Evolutionary conservation across 768 basidiomycete genomes (phyloP).

Genomic region (Leccinum imitatum): DNA sequence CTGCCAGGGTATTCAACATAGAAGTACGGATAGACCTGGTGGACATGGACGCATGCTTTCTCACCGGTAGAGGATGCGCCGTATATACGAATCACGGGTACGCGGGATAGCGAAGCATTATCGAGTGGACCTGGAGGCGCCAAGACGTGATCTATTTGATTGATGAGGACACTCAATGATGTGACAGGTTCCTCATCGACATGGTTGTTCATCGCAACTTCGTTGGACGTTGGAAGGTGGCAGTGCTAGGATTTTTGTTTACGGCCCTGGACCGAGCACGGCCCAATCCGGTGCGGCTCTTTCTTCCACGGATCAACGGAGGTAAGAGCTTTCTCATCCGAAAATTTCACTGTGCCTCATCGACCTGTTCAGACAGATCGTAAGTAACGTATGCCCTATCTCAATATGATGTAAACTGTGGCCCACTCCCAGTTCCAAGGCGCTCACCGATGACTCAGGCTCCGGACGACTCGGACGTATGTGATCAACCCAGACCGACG

Average conservation of each 20-base stretch:
- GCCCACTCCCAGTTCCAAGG: neutral
- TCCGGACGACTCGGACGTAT: neutral
- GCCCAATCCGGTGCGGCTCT: too few species aligned
- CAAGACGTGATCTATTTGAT: conserved; percentile 65
- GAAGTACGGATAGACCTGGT: conserved; percentile 94
- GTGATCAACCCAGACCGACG: neutral
- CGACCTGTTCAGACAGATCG: neutral
- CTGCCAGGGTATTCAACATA: conserved; percentile 79
- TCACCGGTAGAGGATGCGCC: conserved; percentile 76
- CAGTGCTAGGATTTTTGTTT: neutral
- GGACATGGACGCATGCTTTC: conserved; percentile 85
- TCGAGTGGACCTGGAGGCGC: conserved; percentile 62
- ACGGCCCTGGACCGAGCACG: too few species aligned
- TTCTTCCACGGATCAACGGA: neutral
- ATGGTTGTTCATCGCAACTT: neutral
- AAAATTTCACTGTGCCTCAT: neutral
- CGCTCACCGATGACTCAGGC: neutral
- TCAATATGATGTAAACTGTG: neutral
- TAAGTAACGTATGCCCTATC: neutral
- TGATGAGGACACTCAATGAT: conserved; percentile 44
- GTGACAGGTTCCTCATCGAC: conserved; percentile 14
- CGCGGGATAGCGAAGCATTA: conserved; percentile 55
- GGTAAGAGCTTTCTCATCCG: neutral
- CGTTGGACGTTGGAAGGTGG: neutral
- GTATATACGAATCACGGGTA: conserved; percentile 85